Evolutionary conservation across 495 filamentous ascomycete genomes (phyloP).

Genomic region (Neurospora sp.): DNA sequence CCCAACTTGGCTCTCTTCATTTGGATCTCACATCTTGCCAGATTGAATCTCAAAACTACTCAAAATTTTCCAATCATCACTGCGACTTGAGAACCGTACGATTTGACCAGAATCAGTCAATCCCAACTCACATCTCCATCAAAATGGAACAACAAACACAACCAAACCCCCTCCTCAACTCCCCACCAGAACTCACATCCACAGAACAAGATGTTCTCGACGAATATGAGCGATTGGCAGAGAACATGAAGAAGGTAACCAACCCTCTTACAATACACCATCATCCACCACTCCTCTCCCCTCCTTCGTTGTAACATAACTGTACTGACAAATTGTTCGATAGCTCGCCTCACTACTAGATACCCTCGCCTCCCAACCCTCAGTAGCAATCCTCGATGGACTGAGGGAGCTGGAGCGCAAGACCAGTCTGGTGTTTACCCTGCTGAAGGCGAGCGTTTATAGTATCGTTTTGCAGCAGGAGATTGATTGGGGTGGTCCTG

Average conservation of each 20-base stretch:
- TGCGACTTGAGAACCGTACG: not conserved
- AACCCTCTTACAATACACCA: conserved; percentile 10
- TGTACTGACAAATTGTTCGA: not conserved
- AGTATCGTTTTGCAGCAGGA: conserved; percentile 97
- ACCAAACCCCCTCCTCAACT: conserved; percentile 16
- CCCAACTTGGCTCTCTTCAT: not conserved
- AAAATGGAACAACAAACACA: conserved; percentile 23
- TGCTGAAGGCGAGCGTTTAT: conserved; percentile 96
- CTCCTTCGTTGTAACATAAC: no score
- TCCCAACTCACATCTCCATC: not conserved
- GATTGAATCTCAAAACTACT: not conserved
- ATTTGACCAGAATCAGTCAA: not conserved
- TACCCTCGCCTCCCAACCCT: conserved; percentile 50
- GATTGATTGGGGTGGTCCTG: conserved; percentile 49
- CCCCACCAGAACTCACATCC: conserved; percentile 51
- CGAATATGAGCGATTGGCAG: conserved; percentile 77
- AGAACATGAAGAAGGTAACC: conserved; percentile 80
- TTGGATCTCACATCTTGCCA: not conserved
- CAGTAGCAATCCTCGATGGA: conserved; percentile 69
- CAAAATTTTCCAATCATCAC: not conserved
- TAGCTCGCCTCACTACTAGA: conserved; percentile 55
- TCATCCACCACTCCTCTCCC: not conserved
- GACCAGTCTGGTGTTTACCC: conserved; percentile 84
- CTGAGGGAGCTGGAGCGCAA: conserved; percentile 83
- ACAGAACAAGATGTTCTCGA: conserved; percentile 91